A percentile compares a stretch with the other conserved stretches of the same genome.
Evolutionary conservation across 352 stramenopile genomes (phyloP).

Genomic region (Pythium pyrilobum): DNA sequence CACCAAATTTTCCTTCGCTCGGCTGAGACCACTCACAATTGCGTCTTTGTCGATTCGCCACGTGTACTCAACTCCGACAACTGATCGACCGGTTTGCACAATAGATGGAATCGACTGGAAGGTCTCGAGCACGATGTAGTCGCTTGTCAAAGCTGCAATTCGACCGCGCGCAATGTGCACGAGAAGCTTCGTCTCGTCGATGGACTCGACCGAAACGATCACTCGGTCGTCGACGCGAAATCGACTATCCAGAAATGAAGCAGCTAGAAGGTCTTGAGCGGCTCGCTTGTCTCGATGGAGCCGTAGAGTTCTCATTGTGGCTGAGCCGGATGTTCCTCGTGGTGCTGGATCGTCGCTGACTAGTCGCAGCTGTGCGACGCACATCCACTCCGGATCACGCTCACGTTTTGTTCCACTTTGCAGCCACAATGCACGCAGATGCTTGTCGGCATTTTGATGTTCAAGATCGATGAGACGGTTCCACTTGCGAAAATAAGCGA

Average conservation of each 20-base stretch:
- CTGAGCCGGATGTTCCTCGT: slow-evolving; percentile 15
- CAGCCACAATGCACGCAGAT: slow-evolving; percentile 62
- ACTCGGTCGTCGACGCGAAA: slow-evolving; percentile 70
- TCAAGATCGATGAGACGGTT: slow-evolving; percentile 68
- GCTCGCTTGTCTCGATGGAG: slow-evolving; percentile 48
- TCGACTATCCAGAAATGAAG: slow-evolving; percentile 46
- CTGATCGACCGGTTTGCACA: slow-evolving; percentile 46
- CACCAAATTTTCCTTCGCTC: slow-evolving; percentile 77
- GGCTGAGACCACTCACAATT: slow-evolving; percentile 56
- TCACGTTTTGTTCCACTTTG: slow-evolving; percentile 56
- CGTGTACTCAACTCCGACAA: slow-evolving; percentile 51
- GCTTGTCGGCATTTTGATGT: slow-evolving; percentile 67
- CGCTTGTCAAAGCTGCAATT: slow-evolving; percentile 39
- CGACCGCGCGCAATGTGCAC: slow-evolving; percentile 57
- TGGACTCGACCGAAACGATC: slow-evolving; percentile 66
- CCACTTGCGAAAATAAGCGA: slow-evolving; percentile 71
- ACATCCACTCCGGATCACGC: slow-evolving; percentile 42
- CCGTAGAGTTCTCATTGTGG: slow-evolving; percentile 31
- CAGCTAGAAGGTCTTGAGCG: background rate
- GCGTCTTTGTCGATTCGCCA: slow-evolving; percentile 78
- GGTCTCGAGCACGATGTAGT: slow-evolving; percentile 43
- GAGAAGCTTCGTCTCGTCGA: slow-evolving; percentile 56
- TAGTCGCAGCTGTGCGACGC: slow-evolving; percentile 47
- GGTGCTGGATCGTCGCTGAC: slow-evolving; percentile 35
- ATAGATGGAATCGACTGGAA: slow-evolving; percentile 58